Evolutionary conservation across 768 basidiomycete species (phyloP).

Genomic region (Russula sp.): DNA sequence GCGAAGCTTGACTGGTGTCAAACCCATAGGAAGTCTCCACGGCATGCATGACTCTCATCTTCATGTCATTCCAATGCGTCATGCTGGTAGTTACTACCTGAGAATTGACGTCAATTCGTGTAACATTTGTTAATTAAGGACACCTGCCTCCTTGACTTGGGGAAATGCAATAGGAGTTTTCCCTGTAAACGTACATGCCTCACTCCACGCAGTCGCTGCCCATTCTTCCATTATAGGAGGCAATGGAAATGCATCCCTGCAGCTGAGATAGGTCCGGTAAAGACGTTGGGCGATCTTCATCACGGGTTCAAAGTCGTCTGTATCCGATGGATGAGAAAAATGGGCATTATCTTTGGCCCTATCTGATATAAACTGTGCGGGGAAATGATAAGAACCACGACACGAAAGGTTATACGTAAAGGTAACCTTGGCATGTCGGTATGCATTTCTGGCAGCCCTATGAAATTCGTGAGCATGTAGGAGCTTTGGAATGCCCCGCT

Average conservation of each 20-base stretch:
- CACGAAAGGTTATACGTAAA: not conserved
- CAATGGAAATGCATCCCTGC: conserved; percentile 8
- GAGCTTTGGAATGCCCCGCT: not conserved
- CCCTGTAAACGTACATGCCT: not conserved
- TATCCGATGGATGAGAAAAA: not conserved
- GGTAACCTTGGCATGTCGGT: not conserved
- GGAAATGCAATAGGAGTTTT: not conserved
- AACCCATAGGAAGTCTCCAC: conserved; percentile 6
- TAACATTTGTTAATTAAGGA: not conserved
- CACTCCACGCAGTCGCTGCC: not conserved
- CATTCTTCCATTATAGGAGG: not conserved
- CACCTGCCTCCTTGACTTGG: not conserved
- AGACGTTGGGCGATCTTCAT: not conserved
- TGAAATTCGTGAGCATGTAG: not conserved
- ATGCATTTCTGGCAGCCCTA: not conserved
- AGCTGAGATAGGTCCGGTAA: not conserved
- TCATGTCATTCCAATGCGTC: not conserved
- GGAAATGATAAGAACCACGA: not conserved
- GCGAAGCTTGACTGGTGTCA: not conserved
- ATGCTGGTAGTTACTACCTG: not conserved
- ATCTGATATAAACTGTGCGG: not conserved
- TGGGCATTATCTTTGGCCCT: not conserved
- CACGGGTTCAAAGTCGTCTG: not conserved
- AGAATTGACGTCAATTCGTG: not conserved
- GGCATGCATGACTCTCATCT: not conserved